Base-by-base conservation (phyloP, 331 rosid species). In the Erythrophleum ivorense region DNA sequence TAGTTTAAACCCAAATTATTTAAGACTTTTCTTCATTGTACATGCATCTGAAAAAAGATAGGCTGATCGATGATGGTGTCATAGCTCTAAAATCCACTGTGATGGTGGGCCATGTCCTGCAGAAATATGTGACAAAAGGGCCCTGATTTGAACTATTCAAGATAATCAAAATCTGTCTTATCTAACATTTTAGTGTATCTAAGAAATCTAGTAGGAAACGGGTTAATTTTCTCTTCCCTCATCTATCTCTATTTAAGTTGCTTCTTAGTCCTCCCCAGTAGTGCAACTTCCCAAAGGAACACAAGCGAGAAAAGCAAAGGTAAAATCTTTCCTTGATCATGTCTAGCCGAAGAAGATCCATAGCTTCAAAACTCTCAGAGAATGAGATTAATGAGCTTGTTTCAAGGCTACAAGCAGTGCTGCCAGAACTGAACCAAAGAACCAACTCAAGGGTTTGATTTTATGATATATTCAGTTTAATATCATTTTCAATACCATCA, bases 371-470 rank as follows among this genome's bases (percentile, higher is more conserved):
- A 77, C 50, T 67, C n/a, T 69, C 79, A 63, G 82, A 87, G 80
- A 78, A 78, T 78, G 84, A 87, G 75, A 78, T 87, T 38, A 81
- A 75, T 63, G 88, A 87, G 29, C 85, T 87, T 78, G 82, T 78
- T 7, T 78, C 84, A 71, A 87, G 86, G 82, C 84, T 87, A 46
- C 84, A 84, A 76, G 40, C 80, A 55, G 62, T 81, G 0, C 82
- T 87, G 33, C 90, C 88, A 3, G 86, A 84, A 12, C 63, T 87
- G 2, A 87, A 81, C 80, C 82, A 65, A 77, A 77, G 77, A 73
- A 71, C 19, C 84, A 83, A 74, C 75, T 78, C 88, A 75, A 86
- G 77, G 87, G 89, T 86, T 81, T 58, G 80, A 46, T 19, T n/a
- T 18, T 7, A 10, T 50, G 10, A 68, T 6, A 36, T 15, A 15